A percentile compares a stretch with the other conserved stretches of the same genome.
Evolutionary conservation across 805 yeast species (phyloP).

Genomic region (Zygosaccharomyces bailii): DNA sequence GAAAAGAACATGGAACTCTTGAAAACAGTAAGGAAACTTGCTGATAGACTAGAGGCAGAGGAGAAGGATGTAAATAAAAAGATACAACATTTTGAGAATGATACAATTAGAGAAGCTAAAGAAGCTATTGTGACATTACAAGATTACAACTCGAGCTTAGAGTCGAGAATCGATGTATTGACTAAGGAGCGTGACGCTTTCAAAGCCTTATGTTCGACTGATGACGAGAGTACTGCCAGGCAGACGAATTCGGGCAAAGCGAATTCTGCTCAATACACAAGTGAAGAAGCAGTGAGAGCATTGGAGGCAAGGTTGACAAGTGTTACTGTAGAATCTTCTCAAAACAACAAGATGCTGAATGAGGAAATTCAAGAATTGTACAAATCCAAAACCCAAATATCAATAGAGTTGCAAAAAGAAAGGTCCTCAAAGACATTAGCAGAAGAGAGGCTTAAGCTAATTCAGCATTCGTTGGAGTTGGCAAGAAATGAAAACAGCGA

Average conservation of each 20-base stretch:
- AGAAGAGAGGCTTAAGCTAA: slow-evolving; percentile 47
- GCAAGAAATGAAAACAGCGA: slow-evolving; percentile 46
- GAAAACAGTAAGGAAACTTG: slow-evolving; percentile 64
- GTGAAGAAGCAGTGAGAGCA: slow-evolving; percentile 21
- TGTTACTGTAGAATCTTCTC: slow-evolving; percentile 37
- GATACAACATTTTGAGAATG: slow-evolving; percentile 36
- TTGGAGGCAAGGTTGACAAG: slow-evolving; percentile 25
- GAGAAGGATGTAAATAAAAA: slow-evolving; percentile 40
- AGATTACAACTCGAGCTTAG: slow-evolving; percentile 51
- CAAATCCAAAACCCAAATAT: slow-evolving; percentile 44
- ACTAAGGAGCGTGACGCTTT: slow-evolving; percentile 69
- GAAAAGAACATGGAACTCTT: slow-evolving; percentile 71
- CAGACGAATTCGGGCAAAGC: neutral
- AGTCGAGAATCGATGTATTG: slow-evolving; percentile 50
- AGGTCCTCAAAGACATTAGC: slow-evolving; percentile 52
- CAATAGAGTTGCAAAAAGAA: slow-evolving; percentile 50
- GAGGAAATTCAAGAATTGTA: slow-evolving; percentile 41
- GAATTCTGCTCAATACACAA: slow-evolving; percentile 9
- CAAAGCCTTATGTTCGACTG: slow-evolving; percentile 28
- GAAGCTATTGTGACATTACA: slow-evolving; percentile 63
- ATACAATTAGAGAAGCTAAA: slow-evolving; percentile 59
- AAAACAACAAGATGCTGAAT: slow-evolving; percentile 49
- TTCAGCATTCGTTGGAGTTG: slow-evolving; percentile 40
- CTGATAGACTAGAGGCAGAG: slow-evolving; percentile 62
- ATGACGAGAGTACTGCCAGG: neutral